Conservation (phyloP, 1,139 yeast species). For the Candida anutae region DNA sequence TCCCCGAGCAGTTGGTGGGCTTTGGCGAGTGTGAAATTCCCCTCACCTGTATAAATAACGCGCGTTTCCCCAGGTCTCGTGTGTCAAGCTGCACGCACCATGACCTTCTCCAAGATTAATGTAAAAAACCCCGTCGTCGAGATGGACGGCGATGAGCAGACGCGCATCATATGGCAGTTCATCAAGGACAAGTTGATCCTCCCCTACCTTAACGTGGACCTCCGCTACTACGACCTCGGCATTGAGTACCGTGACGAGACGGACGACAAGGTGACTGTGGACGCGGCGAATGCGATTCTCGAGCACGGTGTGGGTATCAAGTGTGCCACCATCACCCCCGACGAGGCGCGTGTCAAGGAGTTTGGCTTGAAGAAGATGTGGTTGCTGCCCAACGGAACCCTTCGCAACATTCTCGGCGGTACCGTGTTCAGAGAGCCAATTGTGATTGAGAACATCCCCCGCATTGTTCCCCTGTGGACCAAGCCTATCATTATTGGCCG, state of each 20-base stretch:
- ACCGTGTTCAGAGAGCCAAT: slow-evolving; percentile 82
- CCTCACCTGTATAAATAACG: too few relatives aligned
- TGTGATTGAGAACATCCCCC: slow-evolving; percentile 67
- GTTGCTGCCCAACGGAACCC: slow-evolving; percentile 81
- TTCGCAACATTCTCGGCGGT: slow-evolving; percentile 74
- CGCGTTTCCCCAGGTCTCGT: too few relatives aligned
- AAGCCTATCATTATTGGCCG: slow-evolving; percentile 79
- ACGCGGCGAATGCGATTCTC: slow-evolving; percentile 70
- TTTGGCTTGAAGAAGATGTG: slow-evolving; percentile 74
- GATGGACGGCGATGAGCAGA: slow-evolving; percentile 83
- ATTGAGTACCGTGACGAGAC: slow-evolving; percentile 66
- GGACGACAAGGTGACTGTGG: slow-evolving; percentile 63
- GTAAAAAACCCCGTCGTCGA: slow-evolving; percentile 73
- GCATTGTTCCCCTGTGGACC: slow-evolving; percentile 73
- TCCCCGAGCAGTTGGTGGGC: too few relatives aligned
- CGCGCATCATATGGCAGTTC: slow-evolving; percentile 74
- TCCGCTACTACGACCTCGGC: slow-evolving; percentile 71
- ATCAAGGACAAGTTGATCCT: slow-evolving; percentile 62
- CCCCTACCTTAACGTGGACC: slow-evolving; percentile 66
- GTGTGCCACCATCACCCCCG: slow-evolving; percentile 85
- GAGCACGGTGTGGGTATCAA: slow-evolving; percentile 76
- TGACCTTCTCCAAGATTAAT: slow-evolving; percentile 38
- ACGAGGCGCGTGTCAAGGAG: slow-evolving; percentile 73
- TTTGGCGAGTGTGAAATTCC: too few relatives aligned
- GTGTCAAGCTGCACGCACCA: too few relatives aligned